phyloP scores from a whole-genome alignment of 139 green algal species.

The Pseudopediastrum boryanum region DNA sequence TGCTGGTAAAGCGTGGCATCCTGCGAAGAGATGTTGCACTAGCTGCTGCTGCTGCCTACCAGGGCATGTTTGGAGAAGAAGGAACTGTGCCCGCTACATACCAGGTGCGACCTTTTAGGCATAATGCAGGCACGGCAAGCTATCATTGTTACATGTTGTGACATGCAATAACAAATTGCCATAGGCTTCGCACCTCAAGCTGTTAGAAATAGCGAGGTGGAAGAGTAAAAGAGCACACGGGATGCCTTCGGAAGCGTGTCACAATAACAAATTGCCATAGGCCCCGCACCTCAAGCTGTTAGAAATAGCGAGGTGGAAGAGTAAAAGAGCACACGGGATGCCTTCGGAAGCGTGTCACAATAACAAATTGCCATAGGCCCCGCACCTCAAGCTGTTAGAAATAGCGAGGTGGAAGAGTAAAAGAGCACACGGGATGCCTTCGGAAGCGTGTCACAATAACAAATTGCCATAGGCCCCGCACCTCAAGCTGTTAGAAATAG shows the following conservation, averaged over 20 bases:
- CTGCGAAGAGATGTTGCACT: constrained; percentile 11
- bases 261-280: not conserved
- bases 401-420: too few species aligned
- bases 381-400: too few species aligned
- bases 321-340: too few species aligned
- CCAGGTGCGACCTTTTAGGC: constrained; percentile 33
- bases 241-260: not conserved
- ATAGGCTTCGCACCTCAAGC: not conserved
- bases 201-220: too few species aligned
- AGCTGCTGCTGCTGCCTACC: constrained; percentile 32
- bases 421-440: too few species aligned
- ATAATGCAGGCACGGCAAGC: not conserved
- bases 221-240: not conserved
- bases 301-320: too few species aligned
- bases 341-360: too few species aligned
- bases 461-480: too few species aligned
- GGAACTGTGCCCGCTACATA: constrained; percentile 27
- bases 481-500: too few species aligned
- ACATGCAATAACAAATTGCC: not conserved
- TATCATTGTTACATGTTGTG: not conserved
- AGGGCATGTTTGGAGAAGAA: constrained; percentile 23
- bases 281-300: not conserved
- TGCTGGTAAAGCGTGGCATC: not conserved
- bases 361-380: too few species aligned
- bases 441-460: too few species aligned